Evolutionary conservation across 1,284 basidiomycete genomes (phyloP).

Genomic region (Wolfiporia cocos): DNA sequence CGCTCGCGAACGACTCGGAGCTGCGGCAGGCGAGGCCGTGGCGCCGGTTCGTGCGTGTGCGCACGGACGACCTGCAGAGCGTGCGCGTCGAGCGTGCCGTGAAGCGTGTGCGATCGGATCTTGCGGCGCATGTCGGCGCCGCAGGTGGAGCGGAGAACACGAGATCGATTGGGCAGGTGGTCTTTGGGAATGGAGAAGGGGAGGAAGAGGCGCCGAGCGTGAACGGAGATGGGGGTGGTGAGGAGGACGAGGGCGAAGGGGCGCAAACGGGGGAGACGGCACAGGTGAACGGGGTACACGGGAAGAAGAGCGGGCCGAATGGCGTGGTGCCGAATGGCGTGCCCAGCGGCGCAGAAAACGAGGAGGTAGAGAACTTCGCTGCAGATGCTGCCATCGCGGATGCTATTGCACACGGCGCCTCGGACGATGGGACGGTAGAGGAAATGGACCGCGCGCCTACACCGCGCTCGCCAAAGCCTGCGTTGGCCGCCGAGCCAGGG

Average conservation of each 20-base stretch:
- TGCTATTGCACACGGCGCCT: conserved; percentile 2
- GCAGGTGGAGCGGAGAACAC: conserved; percentile 21
- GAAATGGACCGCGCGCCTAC: conserved; percentile 19
- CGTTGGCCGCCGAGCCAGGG: conserved; percentile 3
- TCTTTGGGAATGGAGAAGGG: conserved; percentile 19
- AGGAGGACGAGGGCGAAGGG: not conserved
- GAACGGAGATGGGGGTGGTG: not conserved
- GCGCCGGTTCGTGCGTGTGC: conserved; percentile 82
- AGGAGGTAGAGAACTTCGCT: no score
- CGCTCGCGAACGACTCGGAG: conserved; percentile 59
- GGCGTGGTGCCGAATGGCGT: no score
- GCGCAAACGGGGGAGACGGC: not conserved
- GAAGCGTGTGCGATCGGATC: conserved; percentile 79
- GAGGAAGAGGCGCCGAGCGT: not conserved
- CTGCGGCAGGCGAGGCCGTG: conserved; percentile 66
- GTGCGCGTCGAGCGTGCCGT: conserved; percentile 82
- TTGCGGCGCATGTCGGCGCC: conserved; percentile 58
- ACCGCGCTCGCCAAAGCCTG: conserved; percentile 20
- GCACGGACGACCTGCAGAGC: conserved; percentile 83
- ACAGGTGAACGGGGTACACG: conserved; percentile 7
- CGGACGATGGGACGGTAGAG: conserved; percentile 12
- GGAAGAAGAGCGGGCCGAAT: no score
- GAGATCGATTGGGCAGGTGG: conserved; percentile 25
- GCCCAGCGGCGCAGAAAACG: no score
- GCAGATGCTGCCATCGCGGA: no score